Percentiles rank a stretch among this genome's conserved stretches.
These are phyloP conservation scores for Gastrodia elata DNA, from an alignment of 106 monocot species.

Conservation along the genomic window DNA sequence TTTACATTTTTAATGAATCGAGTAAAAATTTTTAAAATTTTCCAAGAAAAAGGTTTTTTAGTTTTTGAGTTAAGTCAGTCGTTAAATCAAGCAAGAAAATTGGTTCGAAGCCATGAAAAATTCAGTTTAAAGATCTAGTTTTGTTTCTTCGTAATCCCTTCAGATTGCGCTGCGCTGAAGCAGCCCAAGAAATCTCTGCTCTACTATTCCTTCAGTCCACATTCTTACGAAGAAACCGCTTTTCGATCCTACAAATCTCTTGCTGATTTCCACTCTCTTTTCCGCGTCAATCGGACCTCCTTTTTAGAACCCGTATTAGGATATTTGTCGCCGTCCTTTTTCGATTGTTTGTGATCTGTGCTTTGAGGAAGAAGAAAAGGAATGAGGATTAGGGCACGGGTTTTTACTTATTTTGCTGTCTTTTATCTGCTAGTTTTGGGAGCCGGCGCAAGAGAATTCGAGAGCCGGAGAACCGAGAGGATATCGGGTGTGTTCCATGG, in stretches of 20 bases:
- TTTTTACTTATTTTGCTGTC: background rate
- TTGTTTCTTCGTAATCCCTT: too few relatives aligned
- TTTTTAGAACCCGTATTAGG: background rate
- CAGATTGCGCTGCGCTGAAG: too few relatives aligned
- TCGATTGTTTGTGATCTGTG: background rate
- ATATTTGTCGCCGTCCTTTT: background rate
- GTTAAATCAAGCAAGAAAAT: too few relatives aligned
- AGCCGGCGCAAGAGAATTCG: constrained; percentile 15
- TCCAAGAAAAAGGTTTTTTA: too few relatives aligned
- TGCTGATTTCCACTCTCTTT: background rate
- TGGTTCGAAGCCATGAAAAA: too few relatives aligned
- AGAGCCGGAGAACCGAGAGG: constrained; percentile 40
- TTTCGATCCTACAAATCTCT: background rate
- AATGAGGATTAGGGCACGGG: background rate
- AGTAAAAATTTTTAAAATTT: too few relatives aligned
- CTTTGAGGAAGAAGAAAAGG: background rate
- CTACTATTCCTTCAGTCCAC: too few relatives aligned
- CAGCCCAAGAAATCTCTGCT: too few relatives aligned
- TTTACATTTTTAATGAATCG: too few relatives aligned
- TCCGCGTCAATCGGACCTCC: background rate
- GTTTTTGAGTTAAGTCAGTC: too few relatives aligned
- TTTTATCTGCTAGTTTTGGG: background rate
- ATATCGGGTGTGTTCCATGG: constrained; percentile 33
- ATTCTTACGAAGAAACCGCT: too few relatives aligned
- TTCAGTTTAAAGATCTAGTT: too few relatives aligned